Base-by-base conservation (phyloP, 2,329 filamentous ascomycete genomes). In the Xylaria sp. region DNA sequence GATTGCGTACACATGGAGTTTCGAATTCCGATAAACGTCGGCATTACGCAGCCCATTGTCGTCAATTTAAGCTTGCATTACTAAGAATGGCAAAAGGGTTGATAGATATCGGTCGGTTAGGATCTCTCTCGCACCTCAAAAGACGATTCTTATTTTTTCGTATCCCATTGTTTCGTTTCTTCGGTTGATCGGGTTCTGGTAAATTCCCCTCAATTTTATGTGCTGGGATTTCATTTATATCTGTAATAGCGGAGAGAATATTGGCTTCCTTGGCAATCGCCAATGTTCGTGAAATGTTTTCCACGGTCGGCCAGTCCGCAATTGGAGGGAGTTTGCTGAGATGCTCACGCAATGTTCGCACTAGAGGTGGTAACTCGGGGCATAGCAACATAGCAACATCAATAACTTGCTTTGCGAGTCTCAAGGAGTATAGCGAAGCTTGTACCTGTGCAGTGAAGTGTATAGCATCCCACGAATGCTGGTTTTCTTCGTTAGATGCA, bases 391-490 rank as follows among this genome's bases (percentile, higher is more conserved):
- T 37, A n/a, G 66, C 66, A 23, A 73, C 70, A n/a, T 73, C 80
- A 2, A 86, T 70, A 3, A 89, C 76, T 74, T 90, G 87, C 68
- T 80, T 79, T 23, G 86, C 75, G 69, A 88, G 86, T 51, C 88
- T 84, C 1, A 92, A 75, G 0, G 90, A 91, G 74, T 92, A 92
- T 5, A 88, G 78, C 0, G 84, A 82, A 4, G 87, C 87, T 63
- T 91, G 87, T 0, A 89, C 78, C 70, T 91, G 87, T 0, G 90
- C 89, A 9, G 84, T 77, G 57, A 91, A 82, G 73, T 93, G 91
- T 51, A 91, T 78, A 21, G 85, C 80, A 10, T 85, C 81, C 91
- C 90, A 92, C 1, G 82, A 79, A 72, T 77, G 57, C 74, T 71
- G 54, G 42, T 79, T 72, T 12, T 82, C 63, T 1, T 74, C 73